A percentile compares a stretch with the other conserved stretches of the same genome.
Evolutionary conservation across 1,284 basidiomycete genomes (phyloP).

Genomic region (Sanguinoderma infundibulare): DNA sequence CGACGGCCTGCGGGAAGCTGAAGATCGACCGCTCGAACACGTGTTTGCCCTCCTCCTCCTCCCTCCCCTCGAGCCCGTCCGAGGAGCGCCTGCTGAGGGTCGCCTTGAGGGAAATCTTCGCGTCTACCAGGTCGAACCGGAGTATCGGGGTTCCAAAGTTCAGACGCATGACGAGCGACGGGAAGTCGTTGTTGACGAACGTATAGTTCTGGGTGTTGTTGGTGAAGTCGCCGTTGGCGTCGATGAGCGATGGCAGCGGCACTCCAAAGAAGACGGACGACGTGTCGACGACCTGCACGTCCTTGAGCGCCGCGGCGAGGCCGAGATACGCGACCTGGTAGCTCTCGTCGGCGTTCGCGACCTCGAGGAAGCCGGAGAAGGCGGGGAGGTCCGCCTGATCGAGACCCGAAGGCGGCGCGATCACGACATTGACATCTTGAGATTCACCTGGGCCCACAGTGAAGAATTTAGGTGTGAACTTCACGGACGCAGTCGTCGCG

Average conservation of each 20-base stretch:
- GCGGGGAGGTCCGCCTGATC: conserved; percentile 56
- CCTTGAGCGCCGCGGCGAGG: conserved; percentile 48
- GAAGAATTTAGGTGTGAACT: conserved; percentile 40
- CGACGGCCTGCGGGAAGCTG: conserved; percentile 27
- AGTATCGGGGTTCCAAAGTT: conserved; percentile 59
- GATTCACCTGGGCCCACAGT: conserved; percentile 39
- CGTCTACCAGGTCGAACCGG: conserved; percentile 47
- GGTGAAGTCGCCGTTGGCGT: conserved; percentile 45
- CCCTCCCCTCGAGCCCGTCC: no score
- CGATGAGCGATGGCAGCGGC: conserved; percentile 45
- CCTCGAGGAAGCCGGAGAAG: conserved; percentile 63
- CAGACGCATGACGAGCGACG: conserved; percentile 49
- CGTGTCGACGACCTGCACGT: conserved; percentile 54
- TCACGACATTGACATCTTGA: conserved; percentile 35
- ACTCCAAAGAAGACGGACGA: conserved; percentile 51
- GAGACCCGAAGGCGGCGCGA: conserved; percentile 48
- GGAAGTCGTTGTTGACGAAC: conserved; percentile 49
- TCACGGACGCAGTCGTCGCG: conserved; percentile 46
- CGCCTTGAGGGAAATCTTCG: conserved; percentile 33
- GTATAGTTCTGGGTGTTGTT: conserved; percentile 51
- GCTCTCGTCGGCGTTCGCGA: conserved; percentile 45
- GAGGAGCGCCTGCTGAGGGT: conserved; percentile 38
- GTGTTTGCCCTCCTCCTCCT: conserved; percentile 2
- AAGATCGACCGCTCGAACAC: conserved; percentile 23
- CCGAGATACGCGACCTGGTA: conserved; percentile 58